phyloP scores from a whole-genome alignment of 257 asterid species.

The Solanum dulcamara region DNA sequence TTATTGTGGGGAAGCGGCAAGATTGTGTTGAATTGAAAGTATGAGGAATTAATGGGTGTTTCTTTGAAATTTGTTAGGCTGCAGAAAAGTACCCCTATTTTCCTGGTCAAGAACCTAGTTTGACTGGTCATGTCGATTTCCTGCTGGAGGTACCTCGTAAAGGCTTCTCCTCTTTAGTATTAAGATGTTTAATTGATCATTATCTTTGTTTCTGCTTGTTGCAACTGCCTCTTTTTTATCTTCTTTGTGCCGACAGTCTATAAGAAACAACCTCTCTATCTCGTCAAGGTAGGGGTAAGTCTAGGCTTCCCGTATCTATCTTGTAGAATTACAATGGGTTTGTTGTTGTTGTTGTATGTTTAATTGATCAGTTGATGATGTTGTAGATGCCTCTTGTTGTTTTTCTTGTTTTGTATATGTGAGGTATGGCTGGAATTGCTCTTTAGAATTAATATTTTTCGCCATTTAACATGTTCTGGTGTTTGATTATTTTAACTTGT shows the following conservation, averaged over 20 bases:
- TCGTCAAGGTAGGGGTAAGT: neutral
- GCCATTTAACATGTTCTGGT: neutral
- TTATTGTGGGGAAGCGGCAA: neutral
- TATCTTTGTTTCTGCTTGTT: neutral
- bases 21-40: neutral
- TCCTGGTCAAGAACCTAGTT: constrained; percentile 78
- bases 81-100: constrained; percentile 62
- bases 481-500: neutral
- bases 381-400: neutral
- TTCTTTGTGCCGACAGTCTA: neutral
- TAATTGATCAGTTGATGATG: neutral
- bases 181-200: neutral
- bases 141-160: constrained; percentile 50
- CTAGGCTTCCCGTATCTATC: neutral
- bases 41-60: neutral
- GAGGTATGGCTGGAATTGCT: neutral
- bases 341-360: neutral
- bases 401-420: neutral
- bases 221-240: neutral
- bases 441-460: neutral
- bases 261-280: neutral
- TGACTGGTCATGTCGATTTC: constrained; percentile 61
- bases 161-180: neutral
- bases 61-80: constrained; percentile 31
- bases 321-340: neutral